Percentiles rank a stretch among this genome's conserved stretches.
Conservation (phyloP, 805 yeast species). For the Candida montana region DNA sequence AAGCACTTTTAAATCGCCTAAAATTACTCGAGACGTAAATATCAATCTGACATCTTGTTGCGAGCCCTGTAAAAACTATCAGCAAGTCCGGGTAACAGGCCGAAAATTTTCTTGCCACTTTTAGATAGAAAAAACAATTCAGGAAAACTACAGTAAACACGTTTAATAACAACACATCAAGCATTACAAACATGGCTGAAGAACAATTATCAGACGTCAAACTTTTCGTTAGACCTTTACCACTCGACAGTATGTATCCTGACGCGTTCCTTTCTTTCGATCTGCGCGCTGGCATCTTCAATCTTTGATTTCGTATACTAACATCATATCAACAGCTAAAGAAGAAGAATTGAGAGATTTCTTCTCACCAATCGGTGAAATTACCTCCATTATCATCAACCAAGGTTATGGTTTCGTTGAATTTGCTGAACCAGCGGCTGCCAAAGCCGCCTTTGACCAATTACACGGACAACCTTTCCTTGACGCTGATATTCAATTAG, state of each 20-base stretch:
- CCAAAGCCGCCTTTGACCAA: slow-evolving; percentile 67
- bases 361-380: slow-evolving; percentile 60
- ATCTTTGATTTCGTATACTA: too few relatives aligned
- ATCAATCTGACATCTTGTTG: too few relatives aligned
- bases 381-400: slow-evolving; percentile 62
- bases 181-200: slow-evolving; percentile 6
- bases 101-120: background rate
- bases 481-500: slow-evolving; percentile 41
- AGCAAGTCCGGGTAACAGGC: background rate
- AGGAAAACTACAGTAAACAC: background rate
- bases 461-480: slow-evolving; percentile 69
- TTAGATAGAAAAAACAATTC: background rate
- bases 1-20: too few relatives aligned
- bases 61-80: too few relatives aligned
- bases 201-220: slow-evolving; percentile 36
- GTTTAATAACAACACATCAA: background rate
- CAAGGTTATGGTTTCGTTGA: slow-evolving; percentile 90
- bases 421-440: slow-evolving; percentile 67
- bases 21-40: too few relatives aligned
- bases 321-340: slow-evolving; percentile 20
- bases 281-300: too few relatives aligned
- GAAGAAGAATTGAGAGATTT: slow-evolving; percentile 63
- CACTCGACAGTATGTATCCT: slow-evolving; percentile 32
- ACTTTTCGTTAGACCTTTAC: slow-evolving; percentile 60
- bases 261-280: too few relatives aligned